Conservation (phyloP, 441 rosid species). For the Populus hybrid region DNA sequence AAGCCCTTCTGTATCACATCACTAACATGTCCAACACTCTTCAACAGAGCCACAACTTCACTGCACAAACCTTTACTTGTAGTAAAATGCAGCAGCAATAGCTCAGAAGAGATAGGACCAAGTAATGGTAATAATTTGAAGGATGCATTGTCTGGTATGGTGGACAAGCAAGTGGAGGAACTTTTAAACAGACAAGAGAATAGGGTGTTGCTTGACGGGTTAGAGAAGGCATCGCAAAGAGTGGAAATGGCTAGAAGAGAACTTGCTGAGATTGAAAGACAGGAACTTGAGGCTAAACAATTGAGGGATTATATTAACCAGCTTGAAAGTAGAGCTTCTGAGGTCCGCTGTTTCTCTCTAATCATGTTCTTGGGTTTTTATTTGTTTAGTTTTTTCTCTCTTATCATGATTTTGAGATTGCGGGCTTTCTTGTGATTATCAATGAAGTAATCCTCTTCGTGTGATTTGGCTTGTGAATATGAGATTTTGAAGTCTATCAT, state of each 20-base stretch:
- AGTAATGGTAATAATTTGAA: constrained; percentile 35
- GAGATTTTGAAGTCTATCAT: background rate
- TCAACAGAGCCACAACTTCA: constrained; percentile 13
- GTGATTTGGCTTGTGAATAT: background rate
- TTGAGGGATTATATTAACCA: constrained; percentile 50
- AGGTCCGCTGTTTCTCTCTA: constrained; percentile 35
- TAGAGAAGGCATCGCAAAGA: constrained; percentile 70
- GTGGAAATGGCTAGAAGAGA: constrained; percentile 68
- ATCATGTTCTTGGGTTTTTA: background rate
- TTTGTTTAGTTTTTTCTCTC: background rate
- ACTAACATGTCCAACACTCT: constrained; percentile 17
- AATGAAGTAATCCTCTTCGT: background rate
- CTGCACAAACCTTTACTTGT: constrained; percentile 23
- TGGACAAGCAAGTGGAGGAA: constrained; percentile 63
- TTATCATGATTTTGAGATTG: background rate
- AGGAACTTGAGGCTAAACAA: constrained; percentile 56
- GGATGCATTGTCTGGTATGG: constrained; percentile 62
- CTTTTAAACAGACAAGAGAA: constrained; percentile 72
- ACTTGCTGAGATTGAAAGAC: constrained; percentile 75
- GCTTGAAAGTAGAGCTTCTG: constrained; percentile 61
- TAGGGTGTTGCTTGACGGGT: constrained; percentile 64
- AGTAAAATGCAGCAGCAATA: constrained; percentile 39
- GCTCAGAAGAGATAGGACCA: constrained; percentile 27
- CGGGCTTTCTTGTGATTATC: background rate
- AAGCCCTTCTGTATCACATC: constrained; percentile 10